Conservation (phyloP, 1,284 basidiomycete species). For the Omphalotus olearius region DNA sequence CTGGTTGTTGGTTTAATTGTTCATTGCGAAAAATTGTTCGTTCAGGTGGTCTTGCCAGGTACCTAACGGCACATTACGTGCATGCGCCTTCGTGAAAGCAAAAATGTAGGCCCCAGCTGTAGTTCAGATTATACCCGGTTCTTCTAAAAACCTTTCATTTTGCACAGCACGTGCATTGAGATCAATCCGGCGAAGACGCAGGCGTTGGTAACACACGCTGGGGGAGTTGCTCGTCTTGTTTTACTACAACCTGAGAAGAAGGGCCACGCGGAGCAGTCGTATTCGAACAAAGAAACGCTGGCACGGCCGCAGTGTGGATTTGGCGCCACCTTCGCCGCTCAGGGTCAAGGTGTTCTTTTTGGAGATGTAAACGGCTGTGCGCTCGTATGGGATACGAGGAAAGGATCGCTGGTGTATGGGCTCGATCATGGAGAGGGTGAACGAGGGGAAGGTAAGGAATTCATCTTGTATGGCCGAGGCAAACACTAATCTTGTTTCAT, state of each 20-base stretch:
- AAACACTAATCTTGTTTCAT: conserved; percentile 13
- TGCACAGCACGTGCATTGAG: conserved; percentile 35
- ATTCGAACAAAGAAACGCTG: conserved; percentile 5
- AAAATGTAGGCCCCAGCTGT: conserved; percentile 43
- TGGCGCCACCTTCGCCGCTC: conserved; percentile 44
- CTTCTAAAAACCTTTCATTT: neutral
- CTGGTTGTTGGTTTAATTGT: neutral
- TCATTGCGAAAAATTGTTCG: conserved; percentile 15
- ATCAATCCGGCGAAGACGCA: conserved; percentile 41
- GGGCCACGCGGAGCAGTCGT: conserved; percentile 30
- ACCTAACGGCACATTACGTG: conserved; percentile 57
- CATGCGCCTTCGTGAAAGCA: conserved; percentile 49
- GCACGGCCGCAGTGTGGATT: conserved; percentile 2
- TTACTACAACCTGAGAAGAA: conserved; percentile 42
- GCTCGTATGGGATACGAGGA: conserved; percentile 56
- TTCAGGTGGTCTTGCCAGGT: conserved; percentile 59
- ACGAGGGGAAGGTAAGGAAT: conserved; percentile 37
- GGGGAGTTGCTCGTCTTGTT: conserved; percentile 46
- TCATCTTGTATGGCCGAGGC: neutral
- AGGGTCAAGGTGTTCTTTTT: conserved; percentile 49
- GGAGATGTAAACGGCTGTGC: conserved; percentile 47
- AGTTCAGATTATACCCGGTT: neutral
- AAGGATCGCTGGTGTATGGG: conserved; percentile 46
- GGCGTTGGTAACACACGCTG: conserved; percentile 46
- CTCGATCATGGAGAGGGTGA: conserved; percentile 40